Percentiles rank a stretch among this genome's conserved stretches.
Conservation (phyloP, 257 asterid species). For the Scutellaria barbata region DNA sequence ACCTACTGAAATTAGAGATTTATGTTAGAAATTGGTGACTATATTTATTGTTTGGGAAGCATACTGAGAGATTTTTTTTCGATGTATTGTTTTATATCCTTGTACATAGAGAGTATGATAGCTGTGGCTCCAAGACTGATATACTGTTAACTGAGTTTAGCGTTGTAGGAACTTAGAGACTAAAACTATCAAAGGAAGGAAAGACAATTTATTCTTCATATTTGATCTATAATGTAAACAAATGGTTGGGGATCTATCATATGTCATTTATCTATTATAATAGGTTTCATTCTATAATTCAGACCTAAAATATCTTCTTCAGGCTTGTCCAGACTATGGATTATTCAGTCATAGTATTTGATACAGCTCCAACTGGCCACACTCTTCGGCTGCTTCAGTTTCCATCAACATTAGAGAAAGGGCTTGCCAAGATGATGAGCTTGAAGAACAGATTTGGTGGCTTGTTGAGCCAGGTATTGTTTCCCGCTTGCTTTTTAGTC, state of each 20-base stretch:
- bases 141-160: not conserved
- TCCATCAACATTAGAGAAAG: slow-evolving; percentile 96
- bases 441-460: slow-evolving; percentile 95
- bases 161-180: not conserved
- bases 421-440: slow-evolving; percentile 83
- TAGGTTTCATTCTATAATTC: not conserved
- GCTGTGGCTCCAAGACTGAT: too few relatives aligned
- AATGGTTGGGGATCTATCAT: slow-evolving; percentile 13
- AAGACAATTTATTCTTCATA: not conserved
- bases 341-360: slow-evolving; percentile 90
- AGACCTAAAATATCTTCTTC: slow-evolving; percentile 38
- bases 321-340: slow-evolving; percentile 98
- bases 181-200: not conserved
- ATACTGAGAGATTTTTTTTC: too few relatives aligned
- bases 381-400: slow-evolving; percentile 95
- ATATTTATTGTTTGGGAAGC: too few relatives aligned
- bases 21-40: too few relatives aligned
- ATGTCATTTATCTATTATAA: not conserved
- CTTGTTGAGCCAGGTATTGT: slow-evolving; percentile 75
- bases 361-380: slow-evolving; percentile 99
- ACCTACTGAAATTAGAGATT: too few relatives aligned
- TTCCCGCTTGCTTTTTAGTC: slow-evolving; percentile 12
- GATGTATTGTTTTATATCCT: too few relatives aligned
- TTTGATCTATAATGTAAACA: not conserved
- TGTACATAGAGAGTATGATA: too few relatives aligned